Evolutionary conservation across 495 filamentous ascomycete species (phyloP), one percentile per base, ranked within the genome.

Genomic region (Monascus purpureus): DNA sequence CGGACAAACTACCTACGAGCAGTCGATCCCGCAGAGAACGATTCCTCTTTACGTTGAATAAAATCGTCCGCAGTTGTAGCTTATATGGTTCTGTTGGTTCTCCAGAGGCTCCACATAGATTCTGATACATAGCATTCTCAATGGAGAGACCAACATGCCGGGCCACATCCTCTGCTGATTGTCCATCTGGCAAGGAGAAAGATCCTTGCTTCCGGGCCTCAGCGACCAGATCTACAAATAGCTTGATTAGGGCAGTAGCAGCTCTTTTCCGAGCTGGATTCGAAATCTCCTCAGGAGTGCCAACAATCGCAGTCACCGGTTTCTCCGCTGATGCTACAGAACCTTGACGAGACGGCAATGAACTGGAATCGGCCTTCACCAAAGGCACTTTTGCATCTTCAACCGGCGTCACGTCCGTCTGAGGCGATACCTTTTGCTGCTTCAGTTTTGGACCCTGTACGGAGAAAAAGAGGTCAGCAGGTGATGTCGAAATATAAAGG

Each of bases 1-100:
- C 67, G 3, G 76, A 72, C 35, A 95, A 61, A 31, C 59, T 68
- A 32, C 73, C 72, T 37, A 65, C 68, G 17, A 95, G 67, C 24
- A 97, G 59, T 29, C 80, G 75, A 53, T 78, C 70, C 38, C 75
- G 71, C 33, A 97, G 70, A 39, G 80, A 73, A 37, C 70, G 50
- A 50, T 97, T 97, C 50, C 71, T 73, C 63, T 92, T 90, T 38
- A 93, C 59, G 57, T 95, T 95, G 58, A 76, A 77, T 25, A 68
- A 55, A 28, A 96, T 66, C 18, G 79, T 62, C 42, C 73, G 63
- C 43, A 76, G 56, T 48, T 78, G 72, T 28, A 49, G 39, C 41
- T 52, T 63, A 58, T 79, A 80, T 19, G 59, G 36, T 26, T 64
- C 55, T 46, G 54, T 55, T 17, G 67, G 62, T 44, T 72, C 61